Conservation (phyloP, 2,329 filamentous ascomycete species). For the Apiospora pterosperma region DNA sequence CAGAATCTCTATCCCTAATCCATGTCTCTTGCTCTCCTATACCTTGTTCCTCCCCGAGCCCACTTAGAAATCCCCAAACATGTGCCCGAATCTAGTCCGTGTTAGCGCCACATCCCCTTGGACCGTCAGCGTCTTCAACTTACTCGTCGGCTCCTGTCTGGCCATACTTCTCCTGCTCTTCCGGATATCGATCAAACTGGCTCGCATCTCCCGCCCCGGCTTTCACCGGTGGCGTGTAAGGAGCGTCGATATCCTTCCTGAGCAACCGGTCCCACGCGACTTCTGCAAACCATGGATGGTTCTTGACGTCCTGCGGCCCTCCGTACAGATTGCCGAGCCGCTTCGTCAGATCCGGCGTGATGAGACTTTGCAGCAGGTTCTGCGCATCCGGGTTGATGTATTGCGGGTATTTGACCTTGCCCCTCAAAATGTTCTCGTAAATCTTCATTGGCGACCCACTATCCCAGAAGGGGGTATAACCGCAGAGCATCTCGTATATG, state of each 20-base stretch:
- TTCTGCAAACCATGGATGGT: conserved; percentile 93
- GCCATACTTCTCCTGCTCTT: conserved; percentile 93
- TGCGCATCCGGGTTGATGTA: conserved; percentile 95
- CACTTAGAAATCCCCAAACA: conserved; percentile 5
- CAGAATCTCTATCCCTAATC: not conserved
- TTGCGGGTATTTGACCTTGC: conserved; percentile 91
- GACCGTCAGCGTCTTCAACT: conserved; percentile 38
- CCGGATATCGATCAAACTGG: conserved; percentile 96
- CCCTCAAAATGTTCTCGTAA: conserved; percentile 97
- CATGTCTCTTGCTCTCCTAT: not conserved
- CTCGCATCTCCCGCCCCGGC: conserved; percentile 92
- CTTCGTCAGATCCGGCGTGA: conserved; percentile 93
- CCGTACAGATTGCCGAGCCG: conserved; percentile 90
- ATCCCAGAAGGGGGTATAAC: conserved; percentile 99
- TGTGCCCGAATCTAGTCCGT: conserved; percentile 4
- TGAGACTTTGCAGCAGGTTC: conserved; percentile 86
- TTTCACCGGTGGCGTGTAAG: conserved; percentile 93
- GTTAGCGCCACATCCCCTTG: conserved; percentile 5
- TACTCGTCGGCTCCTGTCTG: conserved; percentile 77
- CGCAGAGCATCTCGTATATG: conserved; percentile 99
- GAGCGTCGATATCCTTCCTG: conserved; percentile 96
- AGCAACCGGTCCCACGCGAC: conserved; percentile 95
- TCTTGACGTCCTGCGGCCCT: conserved; percentile 89
- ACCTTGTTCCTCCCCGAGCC: too few species aligned
- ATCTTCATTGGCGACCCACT: conserved; percentile 98